These are phyloP conservation scores for Apiotrichum sp. DNA, from an alignment of 1,284 basidiomycete genomes.

Conservation along the genomic window DNA sequence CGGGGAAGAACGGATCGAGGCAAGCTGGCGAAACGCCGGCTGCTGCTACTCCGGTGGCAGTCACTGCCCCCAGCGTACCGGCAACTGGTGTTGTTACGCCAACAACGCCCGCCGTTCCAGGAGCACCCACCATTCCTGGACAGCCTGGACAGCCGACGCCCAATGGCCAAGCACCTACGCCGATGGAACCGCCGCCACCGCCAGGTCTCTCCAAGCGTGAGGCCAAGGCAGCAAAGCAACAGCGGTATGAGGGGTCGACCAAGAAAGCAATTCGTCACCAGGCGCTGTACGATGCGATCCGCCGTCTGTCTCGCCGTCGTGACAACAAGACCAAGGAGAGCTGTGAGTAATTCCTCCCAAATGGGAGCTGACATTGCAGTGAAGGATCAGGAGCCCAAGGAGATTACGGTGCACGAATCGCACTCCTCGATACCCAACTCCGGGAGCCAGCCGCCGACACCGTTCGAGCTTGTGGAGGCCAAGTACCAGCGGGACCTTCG, in stretches of 20 bases:
- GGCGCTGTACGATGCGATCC: slow-evolving; percentile 69
- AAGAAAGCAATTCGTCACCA: slow-evolving; percentile 72
- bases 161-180: slow-evolving; percentile 9
- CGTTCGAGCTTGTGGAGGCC: slow-evolving; percentile 57
- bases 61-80: slow-evolving; percentile 3
- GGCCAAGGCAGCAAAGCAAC: slow-evolving; percentile 40
- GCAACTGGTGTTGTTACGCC: not conserved
- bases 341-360: slow-evolving; percentile 47
- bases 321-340: slow-evolving; percentile 60
- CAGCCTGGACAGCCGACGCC: slow-evolving; percentile 7
- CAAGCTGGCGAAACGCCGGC: slow-evolving; percentile 27
- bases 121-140: not conserved
- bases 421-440: slow-evolving; percentile 54
- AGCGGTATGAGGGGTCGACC: slow-evolving; percentile 55
- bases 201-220: slow-evolving; percentile 43
- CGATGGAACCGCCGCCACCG: slow-evolving; percentile 34
- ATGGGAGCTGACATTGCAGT: slow-evolving; percentile 12
- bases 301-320: slow-evolving; percentile 66
- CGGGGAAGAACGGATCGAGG: slow-evolving; percentile 28
- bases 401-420: slow-evolving; percentile 64
- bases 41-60: slow-evolving; percentile 9
- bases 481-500: slow-evolving; percentile 43
- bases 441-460: slow-evolving; percentile 60
- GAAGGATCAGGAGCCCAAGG: slow-evolving; percentile 56
- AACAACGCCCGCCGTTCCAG: not conserved